Conservation (phyloP, 371 early-diverging fungal genomes). For the Zancudomyces culisetae region DNA sequence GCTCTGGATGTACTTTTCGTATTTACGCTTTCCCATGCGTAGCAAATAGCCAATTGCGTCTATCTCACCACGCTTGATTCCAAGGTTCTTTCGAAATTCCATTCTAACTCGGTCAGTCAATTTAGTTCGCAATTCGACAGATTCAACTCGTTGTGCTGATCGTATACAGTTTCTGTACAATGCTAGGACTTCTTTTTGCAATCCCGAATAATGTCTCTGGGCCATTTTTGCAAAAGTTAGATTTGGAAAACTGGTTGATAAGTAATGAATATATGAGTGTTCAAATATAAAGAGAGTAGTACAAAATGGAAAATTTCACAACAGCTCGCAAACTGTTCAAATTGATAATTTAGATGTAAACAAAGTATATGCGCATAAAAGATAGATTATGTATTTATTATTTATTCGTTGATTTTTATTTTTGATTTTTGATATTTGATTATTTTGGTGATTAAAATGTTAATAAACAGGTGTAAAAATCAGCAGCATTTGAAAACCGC, state of each 20-base stretch:
- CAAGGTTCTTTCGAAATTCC: constrained; percentile 16
- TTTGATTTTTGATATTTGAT: too few relatives aligned
- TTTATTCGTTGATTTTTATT: too few relatives aligned
- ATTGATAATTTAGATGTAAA: too few relatives aligned
- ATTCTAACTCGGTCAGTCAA: constrained; percentile 14
- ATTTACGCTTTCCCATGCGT: constrained; percentile 16
- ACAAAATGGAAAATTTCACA: too few relatives aligned
- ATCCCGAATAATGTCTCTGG: constrained; percentile 13
- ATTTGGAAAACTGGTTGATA: not conserved
- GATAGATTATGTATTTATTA: too few relatives aligned
- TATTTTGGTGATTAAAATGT: too few relatives aligned
- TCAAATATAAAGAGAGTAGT: too few relatives aligned
- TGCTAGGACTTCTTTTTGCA: constrained; percentile 16
- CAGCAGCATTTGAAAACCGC: too few relatives aligned
- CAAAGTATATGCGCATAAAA: too few relatives aligned
- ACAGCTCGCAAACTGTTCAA: too few relatives aligned
- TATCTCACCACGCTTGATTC: constrained; percentile 15
- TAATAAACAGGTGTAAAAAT: too few relatives aligned
- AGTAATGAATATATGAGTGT: too few relatives aligned
- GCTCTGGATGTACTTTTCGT: constrained; percentile 17
- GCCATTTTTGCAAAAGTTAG: constrained; percentile 1
- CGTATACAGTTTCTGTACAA: constrained; percentile 23
- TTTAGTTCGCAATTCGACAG: constrained; percentile 11
- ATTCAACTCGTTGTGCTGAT: constrained; percentile 6
- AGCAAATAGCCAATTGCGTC: constrained; percentile 19